These are phyloP conservation scores for Dictyostelium discoideum DNA, from an alignment of 78 protist genomes.

Conservation along the genomic window DNA sequence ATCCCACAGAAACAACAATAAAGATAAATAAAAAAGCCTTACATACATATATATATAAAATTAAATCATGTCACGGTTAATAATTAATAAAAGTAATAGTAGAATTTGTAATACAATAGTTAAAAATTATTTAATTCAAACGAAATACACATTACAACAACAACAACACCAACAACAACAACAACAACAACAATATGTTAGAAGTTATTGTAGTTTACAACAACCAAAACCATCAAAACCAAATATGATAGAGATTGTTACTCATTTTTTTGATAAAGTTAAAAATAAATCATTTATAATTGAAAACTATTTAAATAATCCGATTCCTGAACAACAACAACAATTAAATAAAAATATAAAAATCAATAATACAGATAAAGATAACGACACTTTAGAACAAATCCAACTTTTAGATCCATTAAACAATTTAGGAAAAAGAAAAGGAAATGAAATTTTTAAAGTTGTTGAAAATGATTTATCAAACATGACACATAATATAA, in stretches of 20 bases:
- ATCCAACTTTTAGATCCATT: constrained; percentile 46
- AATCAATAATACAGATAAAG: background rate
- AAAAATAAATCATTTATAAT: constrained; percentile 60
- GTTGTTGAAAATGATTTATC: constrained; percentile 32
- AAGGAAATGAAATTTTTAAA: constrained; percentile 29
- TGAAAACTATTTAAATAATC: constrained; percentile 2
- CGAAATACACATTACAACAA: background rate
- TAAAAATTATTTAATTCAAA: background rate
- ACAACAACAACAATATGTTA: background rate
- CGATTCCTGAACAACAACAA: background rate
- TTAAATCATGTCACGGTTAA: background rate
- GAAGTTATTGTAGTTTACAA: background rate
- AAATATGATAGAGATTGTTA: background rate
- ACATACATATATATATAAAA: background rate
- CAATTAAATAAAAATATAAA: background rate
- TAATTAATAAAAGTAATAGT: background rate
- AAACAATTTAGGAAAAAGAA: background rate
- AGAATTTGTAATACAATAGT: background rate
- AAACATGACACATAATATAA: constrained; percentile 44
- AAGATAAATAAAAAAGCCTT: background rate
- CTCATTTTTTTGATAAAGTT: constrained; percentile 45
- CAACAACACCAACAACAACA: background rate
- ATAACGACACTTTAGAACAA: background rate
- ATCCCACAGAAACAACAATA: background rate
- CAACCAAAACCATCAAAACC: background rate